Base-by-base conservation (phyloP, 2,329 filamentous ascomycete species). In the Waltergamsia citrina region DNA sequence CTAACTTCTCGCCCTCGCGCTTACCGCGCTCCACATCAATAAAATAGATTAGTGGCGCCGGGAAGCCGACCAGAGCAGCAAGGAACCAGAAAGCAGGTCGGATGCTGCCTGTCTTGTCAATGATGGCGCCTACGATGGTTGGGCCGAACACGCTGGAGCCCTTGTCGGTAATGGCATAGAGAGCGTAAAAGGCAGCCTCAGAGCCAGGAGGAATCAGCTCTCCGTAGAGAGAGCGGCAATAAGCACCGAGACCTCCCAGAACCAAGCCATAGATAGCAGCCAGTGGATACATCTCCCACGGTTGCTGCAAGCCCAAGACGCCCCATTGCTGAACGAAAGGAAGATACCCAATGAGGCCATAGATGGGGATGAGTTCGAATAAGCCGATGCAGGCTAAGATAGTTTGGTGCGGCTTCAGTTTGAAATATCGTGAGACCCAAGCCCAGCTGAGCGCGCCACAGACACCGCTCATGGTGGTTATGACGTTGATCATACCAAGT, bases 131-230 rank as follows among this genome's bases (percentile, higher is more conserved):
- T 1, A 98, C 92, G 51, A 98, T 90, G 1, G 86, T 83, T 0
- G 92, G 92, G 0, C 92, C 92, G 56, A 98, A 95, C 3, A 96
- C 69, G 51, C 85, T 93, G 16, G 84, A 92, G 1, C 90, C 88
- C 57, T 98, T 98, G 56, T 98, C 92, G 2, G 92, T 96, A 42
- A 96, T 95, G 23, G 92, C 92, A 52, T 96, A 98, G 2, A 98
- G 67, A 0, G 90, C 88, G 53, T 94, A 98, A 52, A 98, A 98
- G 0, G 90, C 88, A 0, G 92, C 88, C 59, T 98, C 92, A 20
- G 83, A 93, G 4, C 92, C 92, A 0, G 86, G 85, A 2, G 92
- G 92, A 36, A 98, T 94, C 37, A 98, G 69, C 56, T 96, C 88
- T 25, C 87, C 88, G 52, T 85, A 98, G 5, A 98, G 69, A 40